phyloP scores from a whole-genome alignment of 768 basidiomycete genomes.

The Rhizopogon salebrosus region DNA sequence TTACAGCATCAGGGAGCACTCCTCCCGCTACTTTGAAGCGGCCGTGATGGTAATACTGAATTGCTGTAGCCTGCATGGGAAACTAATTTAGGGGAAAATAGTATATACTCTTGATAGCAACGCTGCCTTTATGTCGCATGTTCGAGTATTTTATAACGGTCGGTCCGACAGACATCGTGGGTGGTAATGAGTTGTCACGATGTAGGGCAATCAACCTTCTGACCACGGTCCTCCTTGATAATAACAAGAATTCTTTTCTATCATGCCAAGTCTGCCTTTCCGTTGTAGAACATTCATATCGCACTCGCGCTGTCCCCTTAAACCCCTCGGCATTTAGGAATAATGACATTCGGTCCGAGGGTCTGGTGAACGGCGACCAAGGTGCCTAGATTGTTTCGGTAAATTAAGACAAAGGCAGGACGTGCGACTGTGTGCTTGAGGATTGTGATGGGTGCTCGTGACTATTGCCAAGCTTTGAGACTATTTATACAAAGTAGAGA shows the following conservation, averaged over 20 bases:
- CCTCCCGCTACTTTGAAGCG: slow-evolving; percentile 49
- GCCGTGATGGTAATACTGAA: slow-evolving; percentile 49
- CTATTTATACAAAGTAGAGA: neutral
- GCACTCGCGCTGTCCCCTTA: no score
- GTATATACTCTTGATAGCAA: neutral
- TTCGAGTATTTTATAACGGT: no score
- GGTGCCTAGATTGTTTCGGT: neutral
- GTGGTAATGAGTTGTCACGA: neutral
- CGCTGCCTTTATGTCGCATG: neutral
- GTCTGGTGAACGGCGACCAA: neutral
- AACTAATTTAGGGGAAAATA: neutral
- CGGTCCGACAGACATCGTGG: neutral
- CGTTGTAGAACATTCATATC: no score
- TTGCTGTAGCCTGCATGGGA: slow-evolving; percentile 18
- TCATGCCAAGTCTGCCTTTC: no score
- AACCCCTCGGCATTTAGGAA: neutral
- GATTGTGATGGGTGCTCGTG: neutral
- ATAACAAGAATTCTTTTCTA: no score
- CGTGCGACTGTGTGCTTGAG: neutral
- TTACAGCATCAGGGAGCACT: slow-evolving; percentile 49
- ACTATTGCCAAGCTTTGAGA: neutral
- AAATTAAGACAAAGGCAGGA: neutral
- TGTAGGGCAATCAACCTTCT: neutral
- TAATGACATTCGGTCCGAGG: neutral
- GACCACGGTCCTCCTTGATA: neutral